These are phyloP conservation scores for Xylaria polymorpha DNA, from an alignment of 2,329 filamentous ascomycete species.

Conservation along the genomic window DNA sequence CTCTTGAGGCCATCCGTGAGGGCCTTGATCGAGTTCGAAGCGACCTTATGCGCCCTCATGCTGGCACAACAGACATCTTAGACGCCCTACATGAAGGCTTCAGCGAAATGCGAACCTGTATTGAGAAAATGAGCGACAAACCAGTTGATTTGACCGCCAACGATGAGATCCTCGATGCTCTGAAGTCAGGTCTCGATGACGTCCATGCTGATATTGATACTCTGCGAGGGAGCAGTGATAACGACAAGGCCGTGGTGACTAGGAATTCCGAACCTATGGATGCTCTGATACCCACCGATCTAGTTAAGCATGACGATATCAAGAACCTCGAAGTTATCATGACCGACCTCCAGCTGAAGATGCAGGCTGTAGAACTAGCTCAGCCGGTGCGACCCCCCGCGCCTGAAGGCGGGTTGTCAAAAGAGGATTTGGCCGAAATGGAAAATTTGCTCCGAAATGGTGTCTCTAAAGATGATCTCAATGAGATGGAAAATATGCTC, in stretches of 20 bases:
- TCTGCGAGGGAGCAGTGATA: conserved; percentile 68
- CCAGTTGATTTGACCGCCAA: conserved; percentile 84
- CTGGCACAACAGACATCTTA: conserved; percentile 86
- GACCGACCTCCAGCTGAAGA: conserved; percentile 82
- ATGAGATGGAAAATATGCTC: conserved; percentile 63
- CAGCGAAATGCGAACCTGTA: conserved; percentile 77
- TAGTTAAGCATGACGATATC: conserved; percentile 76
- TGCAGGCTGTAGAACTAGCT: conserved; percentile 77
- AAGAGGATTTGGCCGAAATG: conserved; percentile 48
- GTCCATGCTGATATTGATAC: conserved; percentile 82
- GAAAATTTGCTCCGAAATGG: conserved; percentile 64
- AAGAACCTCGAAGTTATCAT: conserved; percentile 88
- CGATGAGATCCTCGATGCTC: conserved; percentile 88
- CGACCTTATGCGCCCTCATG: conserved; percentile 75
- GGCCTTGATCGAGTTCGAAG: conserved; percentile 80
- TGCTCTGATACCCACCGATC: conserved; percentile 62
- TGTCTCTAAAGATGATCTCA: conserved; percentile 60
- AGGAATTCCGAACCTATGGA: conserved; percentile 64
- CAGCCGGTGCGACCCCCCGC: conserved; percentile 53
- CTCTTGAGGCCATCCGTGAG: conserved; percentile 75
- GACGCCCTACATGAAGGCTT: conserved; percentile 92
- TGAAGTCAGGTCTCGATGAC: conserved; percentile 82
- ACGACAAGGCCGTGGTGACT: conserved; percentile 50
- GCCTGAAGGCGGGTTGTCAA: conserved; percentile 54
- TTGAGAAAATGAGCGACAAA: conserved; percentile 82